Base-by-base conservation (phyloP, 495 filamentous ascomycete genomes). In the Aspergillus campestris region DNA sequence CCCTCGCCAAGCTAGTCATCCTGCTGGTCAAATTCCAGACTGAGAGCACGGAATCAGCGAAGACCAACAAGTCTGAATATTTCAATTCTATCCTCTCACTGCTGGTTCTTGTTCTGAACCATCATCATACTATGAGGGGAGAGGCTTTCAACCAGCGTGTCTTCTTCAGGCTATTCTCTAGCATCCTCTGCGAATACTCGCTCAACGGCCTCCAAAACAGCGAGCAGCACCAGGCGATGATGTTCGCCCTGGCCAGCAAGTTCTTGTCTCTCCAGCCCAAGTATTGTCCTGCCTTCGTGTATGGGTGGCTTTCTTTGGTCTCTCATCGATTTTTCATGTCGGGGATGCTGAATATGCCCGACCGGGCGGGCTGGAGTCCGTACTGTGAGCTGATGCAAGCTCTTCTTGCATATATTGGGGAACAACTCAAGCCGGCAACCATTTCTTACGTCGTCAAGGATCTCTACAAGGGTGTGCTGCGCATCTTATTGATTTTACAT, bases 111-210 rank as follows among this genome's bases (percentile, higher is more conserved):
- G 79, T 96, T 9, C 72, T 95, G 40, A 92, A 86, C 60, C 78
- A 88, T 47, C 88, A 96, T 52, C 84, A 94, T 50, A 73, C 86
- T 34, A 89, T 79, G 62, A 79, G 84, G 37, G 86, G 81, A 5
- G 89, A 95, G 34, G 72, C 68, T 15, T 94, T 94, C 73, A 89
- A 83, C 56, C 84, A 89, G 54, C 84, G 84, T 38, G 86, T 92
- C 44, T 96, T 95, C 72, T 89, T 87, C 79, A 80, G 92, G 18
- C 75, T 97, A 42, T 90, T 95, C 60, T 89, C 90, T 1, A 84
- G 80, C 53, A 74, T 96, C 31, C 70, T 96, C 4, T 87, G 81
- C 58, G 81, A 90, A 49, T 79, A 83, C 50, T 67, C 67, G 4
- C 47, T 69, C 39, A 65, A 62, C 14, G 65, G 57, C 7, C 58